Base-by-base conservation (phyloP, 345 rosid genomes). In the Bretschneidera sinensis region DNA sequence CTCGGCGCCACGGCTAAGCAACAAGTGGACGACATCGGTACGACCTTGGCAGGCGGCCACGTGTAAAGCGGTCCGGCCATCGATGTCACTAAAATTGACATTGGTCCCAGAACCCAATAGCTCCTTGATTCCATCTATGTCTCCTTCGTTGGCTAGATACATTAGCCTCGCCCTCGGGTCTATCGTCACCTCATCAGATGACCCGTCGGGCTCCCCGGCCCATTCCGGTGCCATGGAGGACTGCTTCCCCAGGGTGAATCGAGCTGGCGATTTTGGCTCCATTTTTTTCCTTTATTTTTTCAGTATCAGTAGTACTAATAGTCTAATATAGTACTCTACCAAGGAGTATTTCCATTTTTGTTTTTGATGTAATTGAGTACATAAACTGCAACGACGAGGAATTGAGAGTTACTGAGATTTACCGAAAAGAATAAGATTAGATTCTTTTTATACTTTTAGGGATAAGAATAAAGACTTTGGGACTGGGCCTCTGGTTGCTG, bases 71-170 rank as follows among this genome's bases (percentile, higher is more conserved):
- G 94, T 86, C 53, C 97, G 86, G 13, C 76, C 82, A 51, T 85
- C 94, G 67, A 78, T 76, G 48, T 89, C 94, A 39, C 67, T 65
- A 71, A 84, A 86, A 74, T 86, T 83, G 55, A 83, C 81, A 67
- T 86, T 58, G 54, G 83, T 75, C n/a, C 88, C 94, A 5, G 85
- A 83, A 61, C 78, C 79, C 59, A 89, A 34, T 24, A 83, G 73
- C 68, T 78, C 83, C 21, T 74, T 78, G 24, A 89, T 80, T 52
- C 86, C 87, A 24, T 79, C 88, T 58, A 86, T 61, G 35, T 89
- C 91, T 35, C 94, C 91, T 63, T 85, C 94, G 74, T 81, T 84
- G 34, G 87, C 88, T 66, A 79, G 48, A 74, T 89, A 89, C 91
- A 86, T 86, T n/a, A 89, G 66, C 64, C 87, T 71, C 60, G 86